phyloP scores from a whole-genome alignment of 2,329 filamentous ascomycete species.

The Intubia oerlemansii region DNA sequence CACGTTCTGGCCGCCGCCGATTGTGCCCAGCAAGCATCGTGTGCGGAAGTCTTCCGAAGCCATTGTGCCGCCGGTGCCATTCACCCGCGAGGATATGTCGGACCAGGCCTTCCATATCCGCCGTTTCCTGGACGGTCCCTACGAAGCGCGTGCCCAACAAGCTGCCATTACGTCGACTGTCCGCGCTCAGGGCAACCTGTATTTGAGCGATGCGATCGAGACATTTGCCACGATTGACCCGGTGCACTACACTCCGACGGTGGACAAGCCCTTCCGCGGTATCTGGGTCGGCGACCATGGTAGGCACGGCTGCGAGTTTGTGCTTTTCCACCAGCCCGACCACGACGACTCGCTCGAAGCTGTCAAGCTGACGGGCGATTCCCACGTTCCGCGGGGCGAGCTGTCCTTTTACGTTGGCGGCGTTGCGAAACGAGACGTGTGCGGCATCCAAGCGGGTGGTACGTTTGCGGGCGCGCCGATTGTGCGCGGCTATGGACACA shows the following conservation, averaged over 20 bases:
- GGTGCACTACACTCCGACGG: slow-evolving; percentile 58
- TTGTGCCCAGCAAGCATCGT: no score
- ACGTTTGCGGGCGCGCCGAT: slow-evolving; percentile 55
- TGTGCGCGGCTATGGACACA: slow-evolving; percentile 33
- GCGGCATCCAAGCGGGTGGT: slow-evolving; percentile 41
- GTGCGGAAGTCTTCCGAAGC: no score
- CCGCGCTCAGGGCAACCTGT: not conserved
- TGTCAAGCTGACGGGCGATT: slow-evolving; percentile 81
- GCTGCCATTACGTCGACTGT: not conserved
- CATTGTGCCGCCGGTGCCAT: no score
- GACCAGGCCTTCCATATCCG: slow-evolving; percentile 52
- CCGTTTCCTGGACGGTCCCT: slow-evolving; percentile 46
- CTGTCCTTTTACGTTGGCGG: slow-evolving; percentile 65
- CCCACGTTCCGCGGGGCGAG: slow-evolving; percentile 73
- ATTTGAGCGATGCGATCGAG: slow-evolving; percentile 23
- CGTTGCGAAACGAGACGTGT: slow-evolving; percentile 46
- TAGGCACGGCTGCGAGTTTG: slow-evolving; percentile 71
- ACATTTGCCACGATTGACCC: slow-evolving; percentile 55
- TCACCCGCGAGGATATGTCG: slow-evolving; percentile 47
- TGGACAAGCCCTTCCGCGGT: slow-evolving; percentile 62
- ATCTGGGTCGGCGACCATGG: slow-evolving; percentile 89
- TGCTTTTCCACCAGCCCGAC: slow-evolving; percentile 56
- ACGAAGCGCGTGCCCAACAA: no score
- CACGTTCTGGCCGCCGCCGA: no score
- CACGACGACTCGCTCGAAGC: slow-evolving; percentile 40